phyloP scores from a whole-genome alignment of 2,329 filamentous ascomycete species.

The Colletotrichum tofieldiae region DNA sequence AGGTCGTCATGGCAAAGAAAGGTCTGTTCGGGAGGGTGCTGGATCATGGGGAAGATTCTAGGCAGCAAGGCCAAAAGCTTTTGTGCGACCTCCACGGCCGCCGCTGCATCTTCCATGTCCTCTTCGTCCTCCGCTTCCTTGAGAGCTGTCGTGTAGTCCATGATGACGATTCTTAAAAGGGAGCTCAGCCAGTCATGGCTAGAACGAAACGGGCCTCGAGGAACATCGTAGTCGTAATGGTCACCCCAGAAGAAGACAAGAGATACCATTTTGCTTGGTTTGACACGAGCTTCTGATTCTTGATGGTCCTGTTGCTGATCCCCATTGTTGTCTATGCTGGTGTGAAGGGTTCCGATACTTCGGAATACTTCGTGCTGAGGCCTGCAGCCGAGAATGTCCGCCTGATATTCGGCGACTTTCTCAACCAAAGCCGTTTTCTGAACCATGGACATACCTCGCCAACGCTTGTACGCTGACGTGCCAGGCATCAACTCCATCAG shows the following conservation, averaged over 20 bases:
- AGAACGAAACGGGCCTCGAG: constrained; percentile 55
- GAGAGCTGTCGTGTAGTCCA: constrained; percentile 47
- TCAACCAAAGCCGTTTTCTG: constrained; percentile 52
- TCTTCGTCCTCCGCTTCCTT: constrained; percentile 48
- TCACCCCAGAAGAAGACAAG: constrained; percentile 53
- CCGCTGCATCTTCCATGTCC: constrained; percentile 52
- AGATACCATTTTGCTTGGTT: constrained; percentile 51
- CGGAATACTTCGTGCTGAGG: neutral
- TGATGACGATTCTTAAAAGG: constrained; percentile 49
- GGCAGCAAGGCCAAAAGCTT: constrained; percentile 51
- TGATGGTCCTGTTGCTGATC: neutral
- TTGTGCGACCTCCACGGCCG: constrained; percentile 45
- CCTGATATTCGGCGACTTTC: constrained; percentile 50
- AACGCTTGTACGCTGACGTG: constrained; percentile 43
- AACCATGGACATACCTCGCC: constrained; percentile 50
- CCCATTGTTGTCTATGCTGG: neutral
- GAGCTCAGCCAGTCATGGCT: constrained; percentile 57
- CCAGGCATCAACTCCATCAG: constrained; percentile 53
- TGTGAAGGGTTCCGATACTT: neutral
- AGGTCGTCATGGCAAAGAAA: constrained; percentile 57
- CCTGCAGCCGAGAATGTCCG: constrained; percentile 37
- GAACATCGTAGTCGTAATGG: constrained; percentile 51
- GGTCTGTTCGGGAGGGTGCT: constrained; percentile 49
- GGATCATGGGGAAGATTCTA: constrained; percentile 50
- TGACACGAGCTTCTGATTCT: constrained; percentile 22